A percentile compares a stretch with the other conserved stretches of the same genome.
These are phyloP conservation scores for Collariella sp. DNA, from an alignment of 495 filamentous ascomycete genomes.

Conservation along the genomic window DNA sequence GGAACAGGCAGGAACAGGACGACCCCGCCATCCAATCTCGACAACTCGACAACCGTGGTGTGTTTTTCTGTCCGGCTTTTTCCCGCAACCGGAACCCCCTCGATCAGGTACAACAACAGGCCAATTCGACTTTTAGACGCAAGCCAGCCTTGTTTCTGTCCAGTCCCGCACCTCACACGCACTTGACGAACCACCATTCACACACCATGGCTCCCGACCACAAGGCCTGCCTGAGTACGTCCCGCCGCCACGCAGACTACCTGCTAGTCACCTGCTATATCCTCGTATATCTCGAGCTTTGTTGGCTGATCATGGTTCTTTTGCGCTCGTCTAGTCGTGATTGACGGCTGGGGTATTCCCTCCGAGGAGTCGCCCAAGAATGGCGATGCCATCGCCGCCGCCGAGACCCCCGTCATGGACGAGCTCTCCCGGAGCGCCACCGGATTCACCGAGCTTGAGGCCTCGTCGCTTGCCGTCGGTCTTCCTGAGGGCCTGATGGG, in stretches of 20 bases:
- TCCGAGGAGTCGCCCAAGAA: conserved; percentile 64
- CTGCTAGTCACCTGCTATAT: conserved; percentile 37
- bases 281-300: conserved; percentile 44
- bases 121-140: not conserved
- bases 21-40: conserved; percentile 26
- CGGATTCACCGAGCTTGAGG: conserved; percentile 67
- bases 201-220: conserved; percentile 71
- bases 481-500: conserved; percentile 97
- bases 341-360: conserved; percentile 96
- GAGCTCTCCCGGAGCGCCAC: conserved; percentile 32
- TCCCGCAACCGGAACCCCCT: conserved; percentile 15
- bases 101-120: not conserved
- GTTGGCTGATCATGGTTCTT: conserved; percentile 45
- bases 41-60: not conserved
- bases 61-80: conserved; percentile 18
- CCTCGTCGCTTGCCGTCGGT: conserved; percentile 90
- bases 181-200: not conserved
- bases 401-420: conserved; percentile 68
- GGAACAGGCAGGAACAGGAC: conserved; percentile 1
- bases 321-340: conserved; percentile 61
- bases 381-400: conserved; percentile 90
- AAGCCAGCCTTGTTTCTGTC: not conserved
- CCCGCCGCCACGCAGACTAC: conserved; percentile 34
- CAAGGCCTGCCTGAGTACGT: conserved; percentile 86
- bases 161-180: not conserved